Base-by-base conservation (phyloP, 2,329 filamentous ascomycete genomes). In the Apiospora aurea region DNA sequence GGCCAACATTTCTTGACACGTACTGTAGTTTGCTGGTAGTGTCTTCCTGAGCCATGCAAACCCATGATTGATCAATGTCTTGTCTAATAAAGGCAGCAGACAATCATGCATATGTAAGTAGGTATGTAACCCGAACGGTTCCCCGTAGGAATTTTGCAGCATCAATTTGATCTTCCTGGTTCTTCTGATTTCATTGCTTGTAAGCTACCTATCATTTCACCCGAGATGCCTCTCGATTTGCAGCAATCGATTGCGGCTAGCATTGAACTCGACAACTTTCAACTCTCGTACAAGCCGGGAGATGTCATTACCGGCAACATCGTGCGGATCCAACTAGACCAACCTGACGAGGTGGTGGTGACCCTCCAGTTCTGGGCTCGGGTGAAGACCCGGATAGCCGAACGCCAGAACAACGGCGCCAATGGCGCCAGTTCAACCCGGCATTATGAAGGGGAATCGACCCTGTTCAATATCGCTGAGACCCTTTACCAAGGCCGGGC, bases 391-490 rank as follows among this genome's bases (percentile, higher is more conserved):
- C 53, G 57, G 26, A 46, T 70, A 8, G 43, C 53, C 1, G 41
- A 24, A 38, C 10, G 24, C 1, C 51, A 46, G 8, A 46, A 13
- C 41, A 71, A 64, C n/a, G 61, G 51, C 44, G 18, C 41, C 29
- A 44, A 46, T n/a, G 29, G 41, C 51, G 70, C 29, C 53, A 67
- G 2, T 4, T n/a, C 34, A 11, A 72, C 49, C 21, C 38, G 13
- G 24, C 68, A 70, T 18, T 67, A 70, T 46, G 29, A 38, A 11
- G 71, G 71, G 24, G 47, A 76, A 16, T 71, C 67, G 7, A 69
- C 74, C 6, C 44, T 78, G 2, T 76, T 75, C 57, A 44, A 73
- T 1, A 0, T 79, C 79, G 0, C 8, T 81, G 2, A 77, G 80
- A 24, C 75, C 78, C n/a, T 70, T 73, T n/a, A 46, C 67, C 0